phyloP scores from a whole-genome alignment of 805 yeast genomes.

The Sporopachydermia lactativora region DNA sequence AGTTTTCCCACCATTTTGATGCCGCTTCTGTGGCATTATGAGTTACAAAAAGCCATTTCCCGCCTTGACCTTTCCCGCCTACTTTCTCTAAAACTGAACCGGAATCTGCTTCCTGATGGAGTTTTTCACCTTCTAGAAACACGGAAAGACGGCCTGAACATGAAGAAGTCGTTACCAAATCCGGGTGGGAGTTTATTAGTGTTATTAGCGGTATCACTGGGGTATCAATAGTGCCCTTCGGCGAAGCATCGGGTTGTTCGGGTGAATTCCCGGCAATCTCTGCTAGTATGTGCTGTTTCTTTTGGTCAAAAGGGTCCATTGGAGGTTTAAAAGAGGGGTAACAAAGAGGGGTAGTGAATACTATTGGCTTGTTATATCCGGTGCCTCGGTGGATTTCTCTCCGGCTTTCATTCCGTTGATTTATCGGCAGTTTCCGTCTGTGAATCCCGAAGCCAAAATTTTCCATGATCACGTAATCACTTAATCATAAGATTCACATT shows the following conservation, averaged over 20 bases:
- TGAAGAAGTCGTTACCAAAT: constrained; percentile 77
- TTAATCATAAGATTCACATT: no score
- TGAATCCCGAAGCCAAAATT: no score
- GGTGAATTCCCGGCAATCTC: constrained; percentile 33
- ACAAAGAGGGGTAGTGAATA: no score
- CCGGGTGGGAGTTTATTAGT: constrained; percentile 43
- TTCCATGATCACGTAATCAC: no score
- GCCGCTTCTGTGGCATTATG: constrained; percentile 52
- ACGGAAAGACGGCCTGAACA: constrained; percentile 83
- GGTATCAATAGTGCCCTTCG: constrained; percentile 77
- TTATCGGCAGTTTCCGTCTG: no score
- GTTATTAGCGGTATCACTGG: constrained; percentile 59
- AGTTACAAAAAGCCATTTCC: constrained; percentile 70
- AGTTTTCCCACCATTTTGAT: constrained; percentile 11
- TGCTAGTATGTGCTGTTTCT: constrained; percentile 37
- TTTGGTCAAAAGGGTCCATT: constrained; percentile 56
- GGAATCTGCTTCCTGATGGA: constrained; percentile 6
- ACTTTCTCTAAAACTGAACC: constrained; percentile 19
- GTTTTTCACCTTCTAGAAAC: constrained; percentile 60
- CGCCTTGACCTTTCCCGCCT: constrained; percentile 80
- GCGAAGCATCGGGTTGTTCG: constrained; percentile 51
- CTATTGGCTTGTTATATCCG: no score
- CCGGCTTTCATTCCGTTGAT: no score
- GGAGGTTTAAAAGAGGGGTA: no score
- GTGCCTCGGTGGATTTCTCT: no score